A percentile compares a stretch with the other conserved stretches of the same genome.
These are phyloP conservation scores for Amyloporia xantha DNA, from an alignment of 768 basidiomycete genomes.

Conservation along the genomic window DNA sequence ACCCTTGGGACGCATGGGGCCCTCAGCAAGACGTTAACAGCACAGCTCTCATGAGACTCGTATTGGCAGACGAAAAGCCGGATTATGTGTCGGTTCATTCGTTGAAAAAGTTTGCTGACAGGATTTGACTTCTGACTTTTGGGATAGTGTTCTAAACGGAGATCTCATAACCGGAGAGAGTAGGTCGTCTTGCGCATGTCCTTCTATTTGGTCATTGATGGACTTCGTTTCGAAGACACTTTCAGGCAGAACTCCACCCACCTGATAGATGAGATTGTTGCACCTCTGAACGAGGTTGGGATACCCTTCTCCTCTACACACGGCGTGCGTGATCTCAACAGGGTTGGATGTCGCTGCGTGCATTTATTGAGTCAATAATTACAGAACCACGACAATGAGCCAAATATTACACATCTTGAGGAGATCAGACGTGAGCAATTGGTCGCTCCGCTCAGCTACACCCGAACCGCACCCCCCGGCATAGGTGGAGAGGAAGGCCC, in stretches of 20 bases:
- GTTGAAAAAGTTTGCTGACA: background rate
- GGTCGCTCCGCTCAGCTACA: conserved; percentile 55
- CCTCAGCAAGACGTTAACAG: conserved; percentile 63
- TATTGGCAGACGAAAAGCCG: conserved; percentile 53
- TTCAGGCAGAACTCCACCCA: conserved; percentile 56
- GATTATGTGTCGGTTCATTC: conserved; percentile 54
- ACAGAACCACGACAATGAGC: conserved; percentile 72
- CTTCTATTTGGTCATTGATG: background rate
- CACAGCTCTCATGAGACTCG: conserved; percentile 45
- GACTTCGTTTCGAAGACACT: conserved; percentile 37
- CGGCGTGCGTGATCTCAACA: conserved; percentile 40
- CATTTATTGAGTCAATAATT: background rate
- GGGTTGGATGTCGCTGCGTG: background rate
- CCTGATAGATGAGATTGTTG: conserved; percentile 58
- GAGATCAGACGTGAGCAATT: conserved; percentile 59
- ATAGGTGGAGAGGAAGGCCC: conserved; percentile 60
- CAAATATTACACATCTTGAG: conserved; percentile 63
- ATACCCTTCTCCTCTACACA: conserved; percentile 66
- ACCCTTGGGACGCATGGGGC: conserved; percentile 65
- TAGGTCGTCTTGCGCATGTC: conserved; percentile 19
- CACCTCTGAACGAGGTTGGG: conserved; percentile 46
- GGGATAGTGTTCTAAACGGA: conserved; percentile 56
- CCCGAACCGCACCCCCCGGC: conserved; percentile 49
- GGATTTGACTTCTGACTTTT: too few relatives aligned
- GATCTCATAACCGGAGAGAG: conserved; percentile 72